Conservation (phyloP, 2,329 filamentous ascomycete species). For the Talaromyces rugulosus region DNA sequence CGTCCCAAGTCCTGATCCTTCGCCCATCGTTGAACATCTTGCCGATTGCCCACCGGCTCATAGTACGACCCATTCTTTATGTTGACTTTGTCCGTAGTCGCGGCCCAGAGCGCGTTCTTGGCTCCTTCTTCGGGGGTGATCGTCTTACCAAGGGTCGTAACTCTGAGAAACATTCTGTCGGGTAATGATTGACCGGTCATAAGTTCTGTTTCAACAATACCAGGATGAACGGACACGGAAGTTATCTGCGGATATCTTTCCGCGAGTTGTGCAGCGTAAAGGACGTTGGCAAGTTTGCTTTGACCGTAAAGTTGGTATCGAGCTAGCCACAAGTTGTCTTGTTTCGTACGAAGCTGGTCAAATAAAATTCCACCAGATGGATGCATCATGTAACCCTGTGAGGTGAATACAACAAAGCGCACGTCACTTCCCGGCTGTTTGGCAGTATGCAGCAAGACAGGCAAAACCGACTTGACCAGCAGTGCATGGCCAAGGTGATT, state of each 20-base stretch:
- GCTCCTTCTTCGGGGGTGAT: conserved; percentile 23
- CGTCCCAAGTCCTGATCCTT: conserved; percentile 7
- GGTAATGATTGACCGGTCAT: conserved; percentile 22
- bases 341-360: conserved; percentile 14
- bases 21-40: conserved; percentile 27
- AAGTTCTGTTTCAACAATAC: conserved; percentile 39
- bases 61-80: conserved; percentile 39
- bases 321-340: not conserved
- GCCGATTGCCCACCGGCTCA: conserved; percentile 34
- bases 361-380: conserved; percentile 14
- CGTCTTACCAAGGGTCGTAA: not conserved
- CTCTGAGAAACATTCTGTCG: conserved; percentile 2
- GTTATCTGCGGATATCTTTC: conserved; percentile 40
- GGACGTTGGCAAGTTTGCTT: conserved; percentile 48
- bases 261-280: conserved; percentile 44
- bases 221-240: conserved; percentile 49
- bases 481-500: conserved; percentile 46
- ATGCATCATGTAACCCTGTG: conserved; percentile 25
- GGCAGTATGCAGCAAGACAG: conserved; percentile 33
- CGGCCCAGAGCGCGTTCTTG: conserved; percentile 40
- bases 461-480: conserved; percentile 39
- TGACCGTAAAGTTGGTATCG: conserved; percentile 41
- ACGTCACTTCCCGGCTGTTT: conserved; percentile 20
- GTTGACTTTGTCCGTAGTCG: conserved; percentile 28
- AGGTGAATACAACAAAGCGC: conserved; percentile 32